A percentile compares a stretch with the other conserved stretches of the same genome.
phyloP scores from a whole-genome alignment of 2,329 filamentous ascomycete species.

The Fusarium sp. region DNA sequence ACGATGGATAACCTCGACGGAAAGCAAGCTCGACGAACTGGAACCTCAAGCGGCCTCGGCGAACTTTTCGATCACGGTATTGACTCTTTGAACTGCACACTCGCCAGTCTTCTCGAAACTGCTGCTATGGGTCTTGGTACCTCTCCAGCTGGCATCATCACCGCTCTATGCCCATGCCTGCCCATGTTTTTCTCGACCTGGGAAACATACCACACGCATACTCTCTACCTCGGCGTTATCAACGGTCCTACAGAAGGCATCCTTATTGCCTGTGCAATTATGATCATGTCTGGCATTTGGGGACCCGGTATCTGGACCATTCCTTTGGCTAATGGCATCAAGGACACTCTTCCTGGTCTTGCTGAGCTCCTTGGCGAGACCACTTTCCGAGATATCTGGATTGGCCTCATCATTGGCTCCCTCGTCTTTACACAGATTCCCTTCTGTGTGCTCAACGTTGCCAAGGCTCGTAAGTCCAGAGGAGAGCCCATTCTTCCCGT shows the following conservation, averaged over 20 bases:
- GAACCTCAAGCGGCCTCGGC: constrained; percentile 92
- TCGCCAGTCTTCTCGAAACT: constrained; percentile 89
- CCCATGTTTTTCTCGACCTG: constrained; percentile 99
- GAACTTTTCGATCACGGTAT: constrained; percentile 99
- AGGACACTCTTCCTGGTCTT: constrained; percentile 59
- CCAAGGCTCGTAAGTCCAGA: constrained; percentile 75
- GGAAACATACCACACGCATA: constrained; percentile 99
- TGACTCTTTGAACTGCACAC: constrained; percentile 95
- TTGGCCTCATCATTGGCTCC: constrained; percentile 72
- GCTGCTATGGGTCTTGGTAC: constrained; percentile 92
- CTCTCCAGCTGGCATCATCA: constrained; percentile 86
- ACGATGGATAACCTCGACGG: constrained; percentile 99
- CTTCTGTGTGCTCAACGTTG: constrained; percentile 88
- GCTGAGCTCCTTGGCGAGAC: constrained; percentile 71
- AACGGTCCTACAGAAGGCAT: constrained; percentile 97
- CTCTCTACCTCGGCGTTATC: constrained; percentile 93
- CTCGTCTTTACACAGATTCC: constrained; percentile 82
- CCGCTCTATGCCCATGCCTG: constrained; percentile 87
- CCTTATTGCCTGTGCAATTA: constrained; percentile 85
- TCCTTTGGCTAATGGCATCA: constrained; percentile 75
- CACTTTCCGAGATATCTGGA: constrained; percentile 89
- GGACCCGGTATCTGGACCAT: constrained; percentile 88
- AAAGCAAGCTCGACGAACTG: constrained; percentile 94
- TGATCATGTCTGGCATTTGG: constrained; percentile 87
- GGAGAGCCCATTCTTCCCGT: constrained; percentile 81